phyloP scores from a whole-genome alignment of 768 basidiomycete genomes.

The Serendipita vermifera region DNA sequence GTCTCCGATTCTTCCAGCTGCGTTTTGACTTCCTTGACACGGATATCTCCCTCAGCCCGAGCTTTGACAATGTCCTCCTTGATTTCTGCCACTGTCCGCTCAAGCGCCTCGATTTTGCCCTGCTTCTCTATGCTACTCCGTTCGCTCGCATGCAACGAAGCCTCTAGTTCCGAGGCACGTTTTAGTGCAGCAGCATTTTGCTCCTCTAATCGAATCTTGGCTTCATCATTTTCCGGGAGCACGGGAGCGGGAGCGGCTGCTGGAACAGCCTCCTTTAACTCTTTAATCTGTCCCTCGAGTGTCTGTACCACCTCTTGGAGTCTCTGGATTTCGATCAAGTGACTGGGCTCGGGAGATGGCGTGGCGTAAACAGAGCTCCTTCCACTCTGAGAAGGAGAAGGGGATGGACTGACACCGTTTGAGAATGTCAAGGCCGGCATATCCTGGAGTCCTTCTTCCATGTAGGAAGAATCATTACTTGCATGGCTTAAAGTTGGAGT shows the following conservation, averaged over 20 bases:
- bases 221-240: slow-evolving; percentile 18
- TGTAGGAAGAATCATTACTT: slow-evolving; percentile 14
- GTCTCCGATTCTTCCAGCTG: slow-evolving; percentile 34
- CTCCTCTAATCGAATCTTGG: slow-evolving; percentile 28
- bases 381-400: slow-evolving; percentile 1
- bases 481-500: slow-evolving; percentile 16
- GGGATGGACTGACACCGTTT: not conserved
- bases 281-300: slow-evolving; percentile 57
- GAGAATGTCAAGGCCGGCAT: not conserved
- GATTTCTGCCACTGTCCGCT: slow-evolving; percentile 29
- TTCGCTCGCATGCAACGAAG: slow-evolving; percentile 30
- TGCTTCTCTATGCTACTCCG: slow-evolving; percentile 33
- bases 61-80: slow-evolving; percentile 34
- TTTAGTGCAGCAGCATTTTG: slow-evolving; percentile 29
- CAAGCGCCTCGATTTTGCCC: slow-evolving; percentile 34
- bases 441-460: slow-evolving; percentile 13
- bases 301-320: slow-evolving; percentile 36
- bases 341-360: slow-evolving; percentile 1
- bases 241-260: slow-evolving; percentile 10
- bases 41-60: slow-evolving; percentile 33
- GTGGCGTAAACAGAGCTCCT: slow-evolving; percentile 3
- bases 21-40: slow-evolving; percentile 31
- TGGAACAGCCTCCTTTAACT: slow-evolving; percentile 30
- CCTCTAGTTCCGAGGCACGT: slow-evolving; percentile 33
- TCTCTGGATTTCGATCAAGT: slow-evolving; percentile 8